These are phyloP conservation scores for Solanum pimpinellifolium DNA, from an alignment of 257 asterid species.

Conservation along the genomic window DNA sequence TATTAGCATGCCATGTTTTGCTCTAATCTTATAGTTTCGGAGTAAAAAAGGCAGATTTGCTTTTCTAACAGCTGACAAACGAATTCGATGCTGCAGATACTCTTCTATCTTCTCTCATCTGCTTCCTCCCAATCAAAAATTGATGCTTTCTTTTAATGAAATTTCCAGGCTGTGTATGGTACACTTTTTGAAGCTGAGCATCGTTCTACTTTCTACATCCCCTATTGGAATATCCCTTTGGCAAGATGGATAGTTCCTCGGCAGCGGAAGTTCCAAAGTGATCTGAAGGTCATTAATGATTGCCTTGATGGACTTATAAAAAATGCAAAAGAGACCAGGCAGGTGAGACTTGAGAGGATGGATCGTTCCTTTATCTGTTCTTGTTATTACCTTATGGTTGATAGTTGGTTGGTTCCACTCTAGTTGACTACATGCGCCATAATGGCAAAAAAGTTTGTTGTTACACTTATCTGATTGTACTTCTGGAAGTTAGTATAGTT, in stretches of 20 bases:
- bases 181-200: constrained; percentile 98
- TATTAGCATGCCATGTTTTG: background rate
- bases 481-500: background rate
- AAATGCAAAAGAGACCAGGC: constrained; percentile 89
- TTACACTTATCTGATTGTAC: background rate
- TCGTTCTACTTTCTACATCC: constrained; percentile 91
- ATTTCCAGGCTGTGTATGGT: constrained; percentile 84
- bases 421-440: background rate
- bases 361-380: background rate
- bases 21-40: background rate
- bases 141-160: background rate
- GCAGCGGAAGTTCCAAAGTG: constrained; percentile 77
- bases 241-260: constrained; percentile 89
- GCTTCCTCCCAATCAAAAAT: background rate
- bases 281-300: constrained; percentile 79
- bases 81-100: background rate
- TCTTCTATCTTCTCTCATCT: background rate
- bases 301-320: constrained; percentile 81
- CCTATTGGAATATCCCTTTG: constrained; percentile 90
- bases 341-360: constrained; percentile 31
- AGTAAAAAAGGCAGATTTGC: background rate
- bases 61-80: background rate
- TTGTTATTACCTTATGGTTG: background rate
- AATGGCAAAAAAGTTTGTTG: background rate
- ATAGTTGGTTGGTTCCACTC: background rate